phyloP scores from a whole-genome alignment of 78 protist species.

The Planoprotostelium fungivorum region DNA sequence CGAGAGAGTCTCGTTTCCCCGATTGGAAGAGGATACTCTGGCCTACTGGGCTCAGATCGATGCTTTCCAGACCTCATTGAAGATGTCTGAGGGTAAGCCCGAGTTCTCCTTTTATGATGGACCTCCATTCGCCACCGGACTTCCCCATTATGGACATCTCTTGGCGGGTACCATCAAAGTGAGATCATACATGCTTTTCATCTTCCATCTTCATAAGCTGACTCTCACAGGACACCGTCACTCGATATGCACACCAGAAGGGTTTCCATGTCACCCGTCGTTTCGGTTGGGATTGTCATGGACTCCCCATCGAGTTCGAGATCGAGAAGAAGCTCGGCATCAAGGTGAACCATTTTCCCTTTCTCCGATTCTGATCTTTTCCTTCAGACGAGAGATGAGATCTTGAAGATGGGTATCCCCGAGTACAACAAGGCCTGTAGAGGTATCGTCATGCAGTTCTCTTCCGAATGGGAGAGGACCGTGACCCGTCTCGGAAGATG shows the following conservation, averaged over 20 bases:
- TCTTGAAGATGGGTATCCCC: conserved; percentile 89
- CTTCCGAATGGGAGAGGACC: conserved; percentile 87
- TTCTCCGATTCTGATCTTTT: not conserved
- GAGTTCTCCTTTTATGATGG: conserved; percentile 95
- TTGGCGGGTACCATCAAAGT: conserved; percentile 98
- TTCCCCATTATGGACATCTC: conserved; percentile 99
- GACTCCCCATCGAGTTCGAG: conserved; percentile 98
- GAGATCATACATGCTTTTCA: not conserved
- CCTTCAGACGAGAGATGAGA: conserved; percentile 77
- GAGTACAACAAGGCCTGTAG: conserved; percentile 95
- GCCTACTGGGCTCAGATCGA: conserved; percentile 86
- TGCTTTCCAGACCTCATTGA: conserved; percentile 88
- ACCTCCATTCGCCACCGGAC: conserved; percentile 99
- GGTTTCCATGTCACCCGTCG: conserved; percentile 96
- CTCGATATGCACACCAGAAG: conserved; percentile 92
- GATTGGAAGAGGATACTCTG: conserved; percentile 72
- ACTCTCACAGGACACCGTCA: conserved; percentile 94
- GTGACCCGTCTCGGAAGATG: conserved; percentile 97
- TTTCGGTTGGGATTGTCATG: conserved; percentile 99
- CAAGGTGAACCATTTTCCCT: conserved; percentile 11
- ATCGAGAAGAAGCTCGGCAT: conserved; percentile 93
- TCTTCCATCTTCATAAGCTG: not conserved
- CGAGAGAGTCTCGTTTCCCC: conserved; percentile 54
- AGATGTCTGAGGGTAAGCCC: conserved; percentile 74
- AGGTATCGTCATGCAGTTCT: conserved; percentile 91